Base-by-base conservation (phyloP, 2,329 filamentous ascomycete genomes). In the Aureobasidium sp. region DNA sequence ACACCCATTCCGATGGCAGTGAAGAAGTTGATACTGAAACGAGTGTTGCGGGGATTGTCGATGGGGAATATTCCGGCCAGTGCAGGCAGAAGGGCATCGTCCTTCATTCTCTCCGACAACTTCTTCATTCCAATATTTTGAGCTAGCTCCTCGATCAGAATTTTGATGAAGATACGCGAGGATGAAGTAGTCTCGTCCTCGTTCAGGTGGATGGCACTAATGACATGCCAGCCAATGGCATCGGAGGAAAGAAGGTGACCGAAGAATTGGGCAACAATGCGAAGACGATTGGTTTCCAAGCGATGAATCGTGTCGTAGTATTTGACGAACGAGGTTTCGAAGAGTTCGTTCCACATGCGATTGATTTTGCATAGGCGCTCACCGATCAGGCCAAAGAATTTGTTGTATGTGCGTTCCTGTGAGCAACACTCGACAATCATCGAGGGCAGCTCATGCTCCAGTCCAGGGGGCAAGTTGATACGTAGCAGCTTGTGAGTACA, bases 21-120 rank as follows among this genome's bases (percentile, higher is more conserved):
- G 75, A 99, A 97, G 81, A 97, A 99, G 77, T 99, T 99, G 86
- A 99, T 96, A 56, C 92, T 90, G 80, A 99, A 99, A 60, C 93
- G 87, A 42, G 92, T 91, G 75, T 97, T 94, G 71, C 90, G 87
- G 27, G 91, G 85, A 70, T 91, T 90, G 73, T 97, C 92, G 64
- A 81, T 87, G 0, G 94, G 94, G 80, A 99, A 97, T 47, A 99
- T 79, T 34, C 93, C 93, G 42, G 87, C 85, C 63, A 97, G 85
- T 72, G 84, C 89, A 55, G 91, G 85, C 64, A 87, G 86, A 42
- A 97, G 80, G 55, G 85, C 82, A 47, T 94, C 89, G 68, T 96
- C 91, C 67, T 82, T 85, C 76, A 97, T 82, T 20, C 89, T 85
- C 49, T 86, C 83, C 68, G 88, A 86, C 58, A 99, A 77, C 70